phyloP scores from a whole-genome alignment of 2,329 filamentous ascomycete genomes.

The Stagonosporopsis chrysanthemi region DNA sequence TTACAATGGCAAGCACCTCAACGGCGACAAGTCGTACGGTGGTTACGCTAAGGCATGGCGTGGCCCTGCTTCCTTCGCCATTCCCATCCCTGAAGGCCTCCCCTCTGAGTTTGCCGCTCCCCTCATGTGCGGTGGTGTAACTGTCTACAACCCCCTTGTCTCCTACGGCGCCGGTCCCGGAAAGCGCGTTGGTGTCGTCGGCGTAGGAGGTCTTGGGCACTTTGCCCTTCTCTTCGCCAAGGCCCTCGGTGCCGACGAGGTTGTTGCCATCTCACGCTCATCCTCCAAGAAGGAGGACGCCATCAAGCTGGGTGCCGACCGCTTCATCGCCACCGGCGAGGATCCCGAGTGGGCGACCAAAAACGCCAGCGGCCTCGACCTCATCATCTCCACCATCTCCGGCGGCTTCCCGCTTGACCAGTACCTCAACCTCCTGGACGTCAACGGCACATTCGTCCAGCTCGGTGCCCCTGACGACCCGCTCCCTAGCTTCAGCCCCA shows the following conservation, averaged over 20 bases:
- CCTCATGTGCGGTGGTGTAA: constrained; percentile 85
- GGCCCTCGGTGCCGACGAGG: constrained; percentile 72
- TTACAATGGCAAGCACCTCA: constrained; percentile 57
- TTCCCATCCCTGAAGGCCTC: constrained; percentile 79
- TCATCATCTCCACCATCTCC: constrained; percentile 67
- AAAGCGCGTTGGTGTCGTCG: constrained; percentile 78
- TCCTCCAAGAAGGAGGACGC: constrained; percentile 68
- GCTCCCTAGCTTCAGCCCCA: constrained; percentile 59
- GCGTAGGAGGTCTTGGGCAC: constrained; percentile 76
- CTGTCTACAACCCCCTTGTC: constrained; percentile 77
- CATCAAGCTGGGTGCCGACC: constrained; percentile 65
- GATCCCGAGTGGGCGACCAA: constrained; percentile 66
- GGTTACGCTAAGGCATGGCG: constrained; percentile 71
- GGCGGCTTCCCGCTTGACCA: constrained; percentile 63
- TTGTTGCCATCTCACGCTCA: constrained; percentile 70
- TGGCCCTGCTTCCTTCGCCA: constrained; percentile 75
- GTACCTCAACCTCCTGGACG: constrained; percentile 67
- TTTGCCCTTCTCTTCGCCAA: constrained; percentile 74
- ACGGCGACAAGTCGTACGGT: constrained; percentile 69
- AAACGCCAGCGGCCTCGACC: constrained; percentile 61
- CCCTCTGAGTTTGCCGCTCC: constrained; percentile 68
- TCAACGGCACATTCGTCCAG: constrained; percentile 69
- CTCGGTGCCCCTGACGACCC: constrained; percentile 70
- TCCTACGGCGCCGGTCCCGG: constrained; percentile 78
- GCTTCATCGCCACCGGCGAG: constrained; percentile 67